phyloP scores from a whole-genome alignment of 345 rosid genomes.

The Clausena lansium region DNA sequence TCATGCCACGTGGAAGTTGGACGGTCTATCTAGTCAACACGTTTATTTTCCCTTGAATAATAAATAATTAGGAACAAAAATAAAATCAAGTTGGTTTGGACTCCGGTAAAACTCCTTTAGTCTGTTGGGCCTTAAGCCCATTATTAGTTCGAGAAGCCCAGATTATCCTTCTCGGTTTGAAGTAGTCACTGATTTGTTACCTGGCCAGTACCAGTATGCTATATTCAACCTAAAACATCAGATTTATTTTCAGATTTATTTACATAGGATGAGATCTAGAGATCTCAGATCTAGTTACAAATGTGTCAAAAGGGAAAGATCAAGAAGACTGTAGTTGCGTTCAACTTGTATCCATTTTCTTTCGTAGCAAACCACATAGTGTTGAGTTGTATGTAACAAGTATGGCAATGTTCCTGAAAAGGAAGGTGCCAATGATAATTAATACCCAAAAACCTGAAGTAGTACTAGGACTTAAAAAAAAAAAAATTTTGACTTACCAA shows the following conservation, averaged over 20 bases:
- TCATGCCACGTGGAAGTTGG: conserved; percentile 12
- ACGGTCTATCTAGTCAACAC: conserved; percentile 12
- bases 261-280: not conserved
- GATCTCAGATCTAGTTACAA: not conserved
- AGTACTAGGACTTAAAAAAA: too few species aligned
- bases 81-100: not conserved
- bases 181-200: not conserved
- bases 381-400: not conserved
- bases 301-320: not conserved
- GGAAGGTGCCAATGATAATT: not conserved
- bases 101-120: too few species aligned
- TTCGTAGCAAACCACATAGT: not conserved
- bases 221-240: not conserved
- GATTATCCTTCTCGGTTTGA: not conserved
- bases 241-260: not conserved
- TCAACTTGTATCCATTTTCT: not conserved
- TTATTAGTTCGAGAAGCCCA: not conserved
- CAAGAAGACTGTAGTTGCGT: not conserved
- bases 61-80: not conserved
- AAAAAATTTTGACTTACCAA: not conserved
- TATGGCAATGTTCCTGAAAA: not conserved
- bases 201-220: not conserved
- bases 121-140: not conserved
- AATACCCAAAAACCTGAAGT: not conserved
- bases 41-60: not conserved